Evolutionary conservation across 2,329 filamentous ascomycete species (phyloP).

Genomic region (Botrytis aclada): DNA sequence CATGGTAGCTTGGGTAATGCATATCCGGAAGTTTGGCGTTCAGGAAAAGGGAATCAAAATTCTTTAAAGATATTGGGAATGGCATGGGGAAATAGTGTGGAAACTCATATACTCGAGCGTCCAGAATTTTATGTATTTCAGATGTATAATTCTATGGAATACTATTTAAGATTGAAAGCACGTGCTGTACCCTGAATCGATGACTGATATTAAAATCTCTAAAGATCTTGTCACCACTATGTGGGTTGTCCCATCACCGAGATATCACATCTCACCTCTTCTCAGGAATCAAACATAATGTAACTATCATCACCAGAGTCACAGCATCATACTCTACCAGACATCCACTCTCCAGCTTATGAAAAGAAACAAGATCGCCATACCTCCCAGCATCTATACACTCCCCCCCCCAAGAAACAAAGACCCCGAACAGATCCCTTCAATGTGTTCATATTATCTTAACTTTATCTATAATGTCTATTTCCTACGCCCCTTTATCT

Average conservation of each 20-base stretch:
- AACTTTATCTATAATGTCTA: no score
- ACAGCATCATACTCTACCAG: no score
- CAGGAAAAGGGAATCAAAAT: conserved; percentile 3
- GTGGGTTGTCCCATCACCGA: background rate
- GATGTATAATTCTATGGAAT: background rate
- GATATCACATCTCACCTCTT: background rate
- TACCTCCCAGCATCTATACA: no score
- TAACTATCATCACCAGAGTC: no score
- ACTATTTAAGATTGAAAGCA: background rate
- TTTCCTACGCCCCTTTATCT: no score
- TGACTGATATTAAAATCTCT: background rate
- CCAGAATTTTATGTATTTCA: background rate
- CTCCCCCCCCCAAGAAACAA: no score
- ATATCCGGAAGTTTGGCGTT: conserved; percentile 18
- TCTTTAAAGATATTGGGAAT: conserved; percentile 4
- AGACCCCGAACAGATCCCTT: no score
- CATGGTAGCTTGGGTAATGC: background rate
- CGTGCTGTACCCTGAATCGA: background rate
- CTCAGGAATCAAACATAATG: no score
- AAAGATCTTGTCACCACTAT: background rate
- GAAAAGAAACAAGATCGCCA: no score
- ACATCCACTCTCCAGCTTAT: background rate
- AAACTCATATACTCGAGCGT: background rate
- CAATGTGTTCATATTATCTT: no score
- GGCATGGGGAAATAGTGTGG: background rate